These are phyloP conservation scores for Aspergillus latus DNA, from an alignment of 2,329 filamentous ascomycete genomes.

Conservation along the genomic window DNA sequence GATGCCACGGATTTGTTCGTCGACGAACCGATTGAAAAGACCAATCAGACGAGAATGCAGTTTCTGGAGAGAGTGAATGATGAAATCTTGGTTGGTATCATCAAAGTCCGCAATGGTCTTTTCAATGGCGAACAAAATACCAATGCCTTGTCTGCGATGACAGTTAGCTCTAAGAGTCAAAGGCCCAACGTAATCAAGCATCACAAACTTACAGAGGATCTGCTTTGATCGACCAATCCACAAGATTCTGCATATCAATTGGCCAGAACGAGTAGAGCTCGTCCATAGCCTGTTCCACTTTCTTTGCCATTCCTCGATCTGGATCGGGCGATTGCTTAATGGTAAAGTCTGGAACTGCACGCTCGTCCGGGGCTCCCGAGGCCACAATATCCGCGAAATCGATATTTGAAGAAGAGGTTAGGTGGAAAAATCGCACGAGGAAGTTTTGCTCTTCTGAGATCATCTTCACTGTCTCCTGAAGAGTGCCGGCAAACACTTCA, in stretches of 20 bases:
- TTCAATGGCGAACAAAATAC: conserved; percentile 77
- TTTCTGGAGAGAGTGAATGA: conserved; percentile 76
- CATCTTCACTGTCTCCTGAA: conserved; percentile 79
- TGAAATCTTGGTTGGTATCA: conserved; percentile 90
- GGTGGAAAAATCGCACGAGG: conserved; percentile 93
- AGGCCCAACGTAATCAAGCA: not conserved
- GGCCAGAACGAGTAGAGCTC: conserved; percentile 81
- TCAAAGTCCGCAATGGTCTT: conserved; percentile 75
- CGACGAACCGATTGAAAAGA: conserved; percentile 83
- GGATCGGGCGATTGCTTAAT: conserved; percentile 79
- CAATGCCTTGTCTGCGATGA: conserved; percentile 73
- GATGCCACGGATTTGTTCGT: conserved; percentile 91
- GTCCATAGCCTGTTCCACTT: conserved; percentile 84
- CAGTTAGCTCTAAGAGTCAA: conserved; percentile 25
- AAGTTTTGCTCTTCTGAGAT: conserved; percentile 97
- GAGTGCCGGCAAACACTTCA: conserved; percentile 75
- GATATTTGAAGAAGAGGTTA: conserved; percentile 74
- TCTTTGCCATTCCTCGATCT: conserved; percentile 79
- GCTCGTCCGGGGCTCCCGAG: conserved; percentile 63
- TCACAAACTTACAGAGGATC: conserved; percentile 71
- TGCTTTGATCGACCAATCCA: conserved; percentile 77
- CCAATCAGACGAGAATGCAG: conserved; percentile 71
- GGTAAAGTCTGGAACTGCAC: conserved; percentile 70
- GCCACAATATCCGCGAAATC: conserved; percentile 83
- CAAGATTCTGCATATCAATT: conserved; percentile 71